Percentiles rank a stretch among this genome's conserved stretches.
Evolutionary conservation across 192 early-diverging fungal genomes (phyloP).

Genomic region (Geranomyces michiganensis): DNA sequence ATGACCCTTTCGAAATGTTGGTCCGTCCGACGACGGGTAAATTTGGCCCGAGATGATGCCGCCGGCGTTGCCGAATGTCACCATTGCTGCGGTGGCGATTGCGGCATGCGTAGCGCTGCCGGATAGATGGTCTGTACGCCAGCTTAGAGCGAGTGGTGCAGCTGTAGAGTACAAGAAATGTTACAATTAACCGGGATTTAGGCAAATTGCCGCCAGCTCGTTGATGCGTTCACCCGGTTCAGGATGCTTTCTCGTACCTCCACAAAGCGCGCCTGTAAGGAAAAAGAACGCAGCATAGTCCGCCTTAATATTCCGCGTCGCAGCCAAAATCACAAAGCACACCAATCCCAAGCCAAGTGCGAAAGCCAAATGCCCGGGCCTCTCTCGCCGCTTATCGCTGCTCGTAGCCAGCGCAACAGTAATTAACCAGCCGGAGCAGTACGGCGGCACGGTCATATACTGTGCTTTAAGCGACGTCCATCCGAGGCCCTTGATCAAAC

Average conservation of each 20-base stretch:
- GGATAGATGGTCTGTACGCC: background rate
- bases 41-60: slow-evolving; percentile 12
- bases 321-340: too few relatives aligned
- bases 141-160: slow-evolving; percentile 6
- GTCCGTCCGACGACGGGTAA: background rate
- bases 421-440: slow-evolving; percentile 26
- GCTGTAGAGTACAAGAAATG: background rate
- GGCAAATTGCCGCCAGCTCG: too few relatives aligned
- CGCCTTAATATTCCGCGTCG: too few relatives aligned
- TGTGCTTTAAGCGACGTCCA: slow-evolving; percentile 41
- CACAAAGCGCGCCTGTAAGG: too few relatives aligned
- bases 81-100: slow-evolving; percentile 1
- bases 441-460: slow-evolving; percentile 37
- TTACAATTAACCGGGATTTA: too few relatives aligned
- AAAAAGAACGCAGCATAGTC: too few relatives aligned
- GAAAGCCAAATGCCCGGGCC: too few relatives aligned
- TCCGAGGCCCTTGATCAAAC: slow-evolving; percentile 45
- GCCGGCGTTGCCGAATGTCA: background rate
- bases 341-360: too few relatives aligned
- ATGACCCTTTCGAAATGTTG: slow-evolving; percentile 3
- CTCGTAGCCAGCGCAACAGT: slow-evolving; percentile 20
- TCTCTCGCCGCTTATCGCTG: slow-evolving; percentile 22
- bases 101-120: background rate
- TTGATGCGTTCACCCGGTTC: too few relatives aligned
- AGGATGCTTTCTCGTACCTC: too few relatives aligned